phyloP scores from a whole-genome alignment of 441 rosid genomes.

The Raphanus hybrid region DNA sequence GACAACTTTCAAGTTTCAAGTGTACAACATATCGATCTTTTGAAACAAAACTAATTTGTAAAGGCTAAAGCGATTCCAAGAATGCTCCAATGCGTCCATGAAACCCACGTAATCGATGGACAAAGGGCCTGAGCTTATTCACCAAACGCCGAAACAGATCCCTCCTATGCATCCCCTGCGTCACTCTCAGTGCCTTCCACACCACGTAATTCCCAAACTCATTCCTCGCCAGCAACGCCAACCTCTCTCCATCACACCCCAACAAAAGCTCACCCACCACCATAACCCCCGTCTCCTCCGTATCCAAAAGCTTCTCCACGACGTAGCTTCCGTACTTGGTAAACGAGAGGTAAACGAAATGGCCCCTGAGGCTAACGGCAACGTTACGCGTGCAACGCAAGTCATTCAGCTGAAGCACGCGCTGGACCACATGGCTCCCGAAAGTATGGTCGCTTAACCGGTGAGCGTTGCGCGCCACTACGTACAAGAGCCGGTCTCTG shows the following conservation, averaged over 20 bases:
- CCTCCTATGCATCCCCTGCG: background rate
- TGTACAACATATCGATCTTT: background rate
- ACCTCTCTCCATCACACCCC: background rate
- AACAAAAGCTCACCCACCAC: constrained; percentile 6
- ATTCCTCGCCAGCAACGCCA: constrained; percentile 17
- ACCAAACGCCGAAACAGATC: background rate
- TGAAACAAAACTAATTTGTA: background rate
- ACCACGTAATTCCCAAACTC: constrained; percentile 24
- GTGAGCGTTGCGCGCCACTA: background rate
- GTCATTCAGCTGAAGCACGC: background rate
- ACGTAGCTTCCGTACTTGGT: constrained; percentile 21
- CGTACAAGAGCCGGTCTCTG: background rate
- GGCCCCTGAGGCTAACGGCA: constrained; percentile 44
- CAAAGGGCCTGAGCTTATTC: constrained; percentile 13
- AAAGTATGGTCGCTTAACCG: background rate
- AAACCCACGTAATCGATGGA: background rate
- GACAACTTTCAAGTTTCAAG: background rate
- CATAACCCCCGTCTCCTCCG: background rate
- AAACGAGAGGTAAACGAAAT: constrained; percentile 24
- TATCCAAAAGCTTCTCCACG: constrained; percentile 19
- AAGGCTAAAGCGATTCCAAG: background rate
- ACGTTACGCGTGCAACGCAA: background rate
- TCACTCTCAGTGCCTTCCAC: background rate
- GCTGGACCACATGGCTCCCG: background rate
- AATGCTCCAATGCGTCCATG: background rate